phyloP scores from a whole-genome alignment of 768 basidiomycete genomes.

The Lyophyllum atratum region DNA sequence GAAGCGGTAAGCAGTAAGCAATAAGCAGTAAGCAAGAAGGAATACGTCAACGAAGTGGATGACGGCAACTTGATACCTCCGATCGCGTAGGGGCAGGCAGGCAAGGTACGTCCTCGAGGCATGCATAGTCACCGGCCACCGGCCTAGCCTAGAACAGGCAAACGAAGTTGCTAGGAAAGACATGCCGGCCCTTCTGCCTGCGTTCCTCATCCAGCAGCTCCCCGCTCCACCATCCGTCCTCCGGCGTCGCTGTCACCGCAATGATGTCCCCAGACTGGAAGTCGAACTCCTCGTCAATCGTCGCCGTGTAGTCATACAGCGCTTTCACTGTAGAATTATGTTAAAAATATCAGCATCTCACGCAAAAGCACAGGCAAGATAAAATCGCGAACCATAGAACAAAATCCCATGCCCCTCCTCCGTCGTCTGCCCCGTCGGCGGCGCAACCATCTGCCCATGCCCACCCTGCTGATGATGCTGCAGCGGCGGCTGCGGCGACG shows the following conservation, averaged over 20 bases:
- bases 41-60: too few species aligned
- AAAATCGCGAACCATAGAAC: constrained; percentile 75
- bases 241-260: constrained; percentile 90
- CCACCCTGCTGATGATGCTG: too few species aligned
- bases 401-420: constrained; percentile 82
- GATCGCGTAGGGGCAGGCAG: too few species aligned
- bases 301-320: constrained; percentile 82
- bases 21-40: too few species aligned
- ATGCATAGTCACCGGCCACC: too few species aligned
- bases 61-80: too few species aligned
- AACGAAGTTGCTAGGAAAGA: constrained; percentile 91
- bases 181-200: constrained; percentile 68
- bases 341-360: not conserved
- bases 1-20: too few species aligned
- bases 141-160: constrained; percentile 61
- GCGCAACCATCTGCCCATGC: constrained; percentile 31
- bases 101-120: too few species aligned
- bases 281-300: constrained; percentile 92
- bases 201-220: constrained; percentile 78
- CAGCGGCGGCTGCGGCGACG: constrained; percentile 48
- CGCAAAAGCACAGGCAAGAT: not conserved
- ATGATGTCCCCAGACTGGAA: constrained; percentile 96
- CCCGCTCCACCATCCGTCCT: constrained; percentile 98
- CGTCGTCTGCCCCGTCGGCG: constrained; percentile 75
- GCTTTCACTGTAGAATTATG: constrained; percentile 95